Evolutionary conservation across 2,329 filamentous ascomycete genomes (phyloP).

Genomic region (Escovopsis weberi): DNA sequence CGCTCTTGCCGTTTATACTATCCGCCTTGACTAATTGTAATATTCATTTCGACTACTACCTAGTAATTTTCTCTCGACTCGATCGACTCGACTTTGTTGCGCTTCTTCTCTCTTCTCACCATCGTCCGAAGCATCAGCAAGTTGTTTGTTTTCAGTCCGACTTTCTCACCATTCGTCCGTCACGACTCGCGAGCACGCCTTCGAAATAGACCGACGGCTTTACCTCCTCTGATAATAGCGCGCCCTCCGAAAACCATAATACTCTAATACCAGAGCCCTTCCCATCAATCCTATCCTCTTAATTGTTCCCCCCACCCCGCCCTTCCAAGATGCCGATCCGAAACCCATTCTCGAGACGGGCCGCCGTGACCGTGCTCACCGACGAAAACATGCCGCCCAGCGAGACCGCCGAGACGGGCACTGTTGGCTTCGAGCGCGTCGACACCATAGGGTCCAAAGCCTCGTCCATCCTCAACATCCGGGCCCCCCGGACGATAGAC

Average conservation of each 20-base stretch:
- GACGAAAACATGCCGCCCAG: slow-evolving; percentile 40
- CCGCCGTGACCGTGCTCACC: slow-evolving; percentile 28
- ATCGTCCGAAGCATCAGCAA: too few relatives aligned
- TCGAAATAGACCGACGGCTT: too few relatives aligned
- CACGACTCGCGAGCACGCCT: too few relatives aligned
- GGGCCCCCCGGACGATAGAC: slow-evolving; percentile 45
- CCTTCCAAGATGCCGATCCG: slow-evolving; percentile 47
- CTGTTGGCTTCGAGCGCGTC: slow-evolving; percentile 38
- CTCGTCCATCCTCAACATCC: slow-evolving; percentile 47
- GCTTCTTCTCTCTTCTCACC: not conserved
- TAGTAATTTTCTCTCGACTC: not conserved
- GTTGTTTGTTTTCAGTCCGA: too few relatives aligned
- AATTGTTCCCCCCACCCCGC: too few relatives aligned
- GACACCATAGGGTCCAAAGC: slow-evolving; percentile 48
- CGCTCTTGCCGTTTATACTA: not conserved
- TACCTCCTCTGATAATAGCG: too few relatives aligned
- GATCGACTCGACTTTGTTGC: not conserved
- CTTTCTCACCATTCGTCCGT: too few relatives aligned
- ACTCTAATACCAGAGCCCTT: too few relatives aligned
- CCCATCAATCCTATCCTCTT: too few relatives aligned
- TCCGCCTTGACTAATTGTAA: not conserved
- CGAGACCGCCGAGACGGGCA: slow-evolving; percentile 19
- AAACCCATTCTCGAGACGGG: slow-evolving; percentile 53
- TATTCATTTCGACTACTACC: not conserved
- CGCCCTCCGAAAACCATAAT: too few relatives aligned